Evolutionary conservation across 2,329 filamentous ascomycete species (phyloP).

Genomic region (Penicillium palitans): DNA sequence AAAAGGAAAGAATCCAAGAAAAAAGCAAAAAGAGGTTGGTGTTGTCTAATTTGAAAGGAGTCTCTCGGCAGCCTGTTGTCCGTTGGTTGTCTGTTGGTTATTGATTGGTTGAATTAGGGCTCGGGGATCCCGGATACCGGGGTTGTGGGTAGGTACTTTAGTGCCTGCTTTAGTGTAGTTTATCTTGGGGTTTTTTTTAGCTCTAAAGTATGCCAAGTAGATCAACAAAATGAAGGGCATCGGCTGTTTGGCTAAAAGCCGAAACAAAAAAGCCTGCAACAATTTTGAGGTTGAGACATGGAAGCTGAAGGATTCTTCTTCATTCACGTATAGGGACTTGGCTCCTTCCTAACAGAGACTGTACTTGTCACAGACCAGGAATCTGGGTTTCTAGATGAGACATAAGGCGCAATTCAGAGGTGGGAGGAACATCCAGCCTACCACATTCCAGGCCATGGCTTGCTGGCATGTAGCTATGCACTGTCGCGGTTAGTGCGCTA

Average conservation of each 20-base stretch:
- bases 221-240: not conserved
- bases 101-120: constrained; percentile 12
- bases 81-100: not conserved
- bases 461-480: constrained; percentile 17
- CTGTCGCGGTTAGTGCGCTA: constrained; percentile 13
- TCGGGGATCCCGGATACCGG: not conserved
- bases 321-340: not conserved
- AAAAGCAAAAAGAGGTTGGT: constrained; percentile 10
- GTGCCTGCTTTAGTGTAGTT: not conserved
- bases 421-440: not conserved
- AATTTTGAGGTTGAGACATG: not conserved
- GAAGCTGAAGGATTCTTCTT: not conserved
- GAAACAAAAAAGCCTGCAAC: not conserved
- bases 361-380: not conserved
- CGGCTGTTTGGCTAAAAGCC: not conserved
- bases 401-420: not conserved
- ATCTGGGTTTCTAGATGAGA: not conserved
- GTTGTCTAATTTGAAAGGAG: constrained; percentile 10
- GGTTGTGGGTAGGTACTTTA: constrained; percentile 6
- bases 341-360: not conserved
- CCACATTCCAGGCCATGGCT: constrained; percentile 6
- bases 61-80: not conserved
- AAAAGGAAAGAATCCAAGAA: not conserved
- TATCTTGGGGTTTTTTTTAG: not conserved
- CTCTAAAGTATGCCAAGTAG: not conserved